Conservation (phyloP, 2,329 filamentous ascomycete genomes). For the Penicillium janthinellum region DNA sequence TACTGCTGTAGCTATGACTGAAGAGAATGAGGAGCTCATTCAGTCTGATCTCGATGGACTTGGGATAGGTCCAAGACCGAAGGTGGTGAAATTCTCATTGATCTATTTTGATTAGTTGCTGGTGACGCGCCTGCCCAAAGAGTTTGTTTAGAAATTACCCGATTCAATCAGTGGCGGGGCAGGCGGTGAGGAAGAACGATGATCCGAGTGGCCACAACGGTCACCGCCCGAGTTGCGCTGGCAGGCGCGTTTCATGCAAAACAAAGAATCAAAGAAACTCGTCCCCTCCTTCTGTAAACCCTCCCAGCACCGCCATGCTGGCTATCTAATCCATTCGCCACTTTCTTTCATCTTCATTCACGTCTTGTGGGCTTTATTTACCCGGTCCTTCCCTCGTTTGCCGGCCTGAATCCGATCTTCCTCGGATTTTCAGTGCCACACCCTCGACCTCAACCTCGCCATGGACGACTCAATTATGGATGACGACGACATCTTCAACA, state of each 20-base stretch:
- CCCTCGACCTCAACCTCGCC: slow-evolving; percentile 11
- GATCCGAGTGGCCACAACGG: slow-evolving; percentile 28
- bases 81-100: no score
- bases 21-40: no score
- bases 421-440: neutral
- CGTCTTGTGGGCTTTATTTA: neutral
- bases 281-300: slow-evolving; percentile 14
- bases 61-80: no score
- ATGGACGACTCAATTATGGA: slow-evolving; percentile 56
- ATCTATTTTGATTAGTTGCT: neutral
- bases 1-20: no score
- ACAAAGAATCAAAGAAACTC: slow-evolving; percentile 22
- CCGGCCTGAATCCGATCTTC: slow-evolving; percentile 4
- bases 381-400: slow-evolving; percentile 11
- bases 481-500: slow-evolving; percentile 63
- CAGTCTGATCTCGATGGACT: no score
- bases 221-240: slow-evolving; percentile 22
- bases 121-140: slow-evolving; percentile 19
- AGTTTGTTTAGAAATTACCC: slow-evolving; percentile 39
- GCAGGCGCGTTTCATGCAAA: slow-evolving; percentile 32
- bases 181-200: slow-evolving; percentile 31
- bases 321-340: neutral
- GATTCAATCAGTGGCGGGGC: slow-evolving; percentile 19
- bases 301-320: slow-evolving; percentile 19
- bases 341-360: neutral